Base-by-base conservation (phyloP, 148 eudicot species). In the Vaccinium corymbosum region DNA sequence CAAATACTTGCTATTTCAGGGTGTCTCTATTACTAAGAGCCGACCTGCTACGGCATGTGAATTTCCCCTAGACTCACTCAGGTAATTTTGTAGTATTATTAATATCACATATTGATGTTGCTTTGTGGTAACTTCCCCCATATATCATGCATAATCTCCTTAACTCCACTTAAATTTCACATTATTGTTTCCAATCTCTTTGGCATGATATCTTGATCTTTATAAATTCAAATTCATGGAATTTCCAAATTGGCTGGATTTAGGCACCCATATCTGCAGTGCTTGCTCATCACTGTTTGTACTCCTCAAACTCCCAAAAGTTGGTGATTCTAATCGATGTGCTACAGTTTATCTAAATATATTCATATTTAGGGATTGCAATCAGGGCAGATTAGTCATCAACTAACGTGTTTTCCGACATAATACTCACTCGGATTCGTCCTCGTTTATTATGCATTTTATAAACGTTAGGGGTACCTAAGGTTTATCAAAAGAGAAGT, bases 1-100 rank as follows among this genome's bases (percentile, higher is more conserved):
- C 46, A 68, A 29, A 27, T 62, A 70, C 46, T 48, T 84, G 83
- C 17, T 76, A 53, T 79, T 85, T 80, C 93, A 94, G 98, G 98
- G 81, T 3, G 46, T 42, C 46, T 42, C 5, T 42, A 42, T 42
- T 42, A 42, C 46, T 42, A 42, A 5, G 46, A 4, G 0, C 6
- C 46, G 46, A 42, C 46, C 46, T 3, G 46, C 46, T 42, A 42
- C 6, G 46, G 46, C 46, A 42, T 42, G 46, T 42, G 46, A 42
- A 42, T 42, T 42, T 42, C 46, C 46, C 46, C 46, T 42, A 42
- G 6, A 42, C 46, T 42, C 46, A 42, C 4, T 42, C 5, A 42
- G 46, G 46, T 42, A 42, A 42, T 4, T 42, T 42, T 42, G 46
- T 42, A 42, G 46, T 4, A 42, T 42, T 42, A 42, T 3, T 68